Conservation (phyloP, 768 basidiomycete genomes). For the Leccinellum luteum region DNA sequence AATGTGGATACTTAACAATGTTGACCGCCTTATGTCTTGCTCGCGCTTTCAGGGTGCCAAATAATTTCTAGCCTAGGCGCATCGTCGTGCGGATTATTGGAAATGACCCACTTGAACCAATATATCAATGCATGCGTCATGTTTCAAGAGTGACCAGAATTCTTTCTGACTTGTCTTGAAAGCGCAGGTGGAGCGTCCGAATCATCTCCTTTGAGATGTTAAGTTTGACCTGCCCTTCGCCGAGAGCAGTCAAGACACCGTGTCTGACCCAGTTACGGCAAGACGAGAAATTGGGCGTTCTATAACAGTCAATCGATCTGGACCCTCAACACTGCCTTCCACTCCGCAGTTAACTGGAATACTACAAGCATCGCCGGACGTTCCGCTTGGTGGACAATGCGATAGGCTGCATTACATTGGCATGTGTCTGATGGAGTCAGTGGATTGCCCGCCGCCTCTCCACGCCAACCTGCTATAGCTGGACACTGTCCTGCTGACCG, state of each 20-base stretch:
- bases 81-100: not conserved
- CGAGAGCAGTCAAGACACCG: not conserved
- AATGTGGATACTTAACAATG: conserved; percentile 2
- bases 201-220: not conserved
- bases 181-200: not conserved
- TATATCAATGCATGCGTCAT: conserved; percentile 3
- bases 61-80: not conserved
- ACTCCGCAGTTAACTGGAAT: conserved; percentile 3
- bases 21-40: conserved; percentile 1
- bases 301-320: conserved; percentile 7
- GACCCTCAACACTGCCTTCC: conserved; percentile 15
- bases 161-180: not conserved
- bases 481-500: conserved; percentile 8
- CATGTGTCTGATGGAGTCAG: conserved; percentile 6
- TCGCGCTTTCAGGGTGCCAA: conserved; percentile 1
- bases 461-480: conserved; percentile 10
- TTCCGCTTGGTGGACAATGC: conserved; percentile 5
- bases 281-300: not conserved
- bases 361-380: conserved; percentile 2
- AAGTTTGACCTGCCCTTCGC: conserved; percentile 1
- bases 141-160: not conserved
- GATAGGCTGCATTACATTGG: not conserved
- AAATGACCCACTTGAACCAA: conserved; percentile 2
- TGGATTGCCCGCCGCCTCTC: conserved; percentile 3
- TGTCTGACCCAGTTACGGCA: conserved; percentile 1